These are phyloP conservation scores for Megacollybia platyphylla DNA, from an alignment of 1,284 basidiomycete species.

Conservation along the genomic window DNA sequence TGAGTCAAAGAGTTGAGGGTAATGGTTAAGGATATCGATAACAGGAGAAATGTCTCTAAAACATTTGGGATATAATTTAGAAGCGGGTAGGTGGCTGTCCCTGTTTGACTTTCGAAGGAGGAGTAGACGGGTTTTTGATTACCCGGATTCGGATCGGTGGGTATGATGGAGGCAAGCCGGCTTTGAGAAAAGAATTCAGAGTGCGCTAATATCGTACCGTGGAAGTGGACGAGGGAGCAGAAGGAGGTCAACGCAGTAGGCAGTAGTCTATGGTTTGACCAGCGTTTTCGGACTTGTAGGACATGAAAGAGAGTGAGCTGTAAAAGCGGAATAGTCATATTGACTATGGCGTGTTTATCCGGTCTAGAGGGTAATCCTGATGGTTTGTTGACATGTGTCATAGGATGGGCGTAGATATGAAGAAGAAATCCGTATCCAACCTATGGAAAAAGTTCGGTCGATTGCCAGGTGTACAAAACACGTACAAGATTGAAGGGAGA, in stretches of 20 bases:
- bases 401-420: conserved; percentile 56
- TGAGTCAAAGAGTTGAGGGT: conserved; percentile 51
- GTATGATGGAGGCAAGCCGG: conserved; percentile 4
- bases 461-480: conserved; percentile 7
- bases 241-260: conserved; percentile 51
- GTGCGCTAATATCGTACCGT: conserved; percentile 37
- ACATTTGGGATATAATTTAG: conserved; percentile 62
- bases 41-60: conserved; percentile 48
- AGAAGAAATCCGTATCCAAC: conserved; percentile 64
- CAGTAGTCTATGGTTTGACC: conserved; percentile 48
- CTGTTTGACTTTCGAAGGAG: background rate
- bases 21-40: conserved; percentile 41
- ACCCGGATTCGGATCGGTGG: background rate
- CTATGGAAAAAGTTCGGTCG: conserved; percentile 18
- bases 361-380: conserved; percentile 42
- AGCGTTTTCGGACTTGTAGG: conserved; percentile 45
- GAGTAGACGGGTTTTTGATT: conserved; percentile 1
- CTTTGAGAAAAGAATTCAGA: conserved; percentile 13
- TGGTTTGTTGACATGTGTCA: conserved; percentile 34
- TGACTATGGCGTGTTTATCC: conserved; percentile 54
- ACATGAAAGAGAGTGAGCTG: conserved; percentile 53
- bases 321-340: conserved; percentile 54
- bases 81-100: conserved; percentile 34
- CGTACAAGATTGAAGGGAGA: conserved; percentile 58
- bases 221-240: conserved; percentile 52